Base-by-base conservation (phyloP, 2,329 filamentous ascomycete species). In the Colletotrichum sp. region DNA sequence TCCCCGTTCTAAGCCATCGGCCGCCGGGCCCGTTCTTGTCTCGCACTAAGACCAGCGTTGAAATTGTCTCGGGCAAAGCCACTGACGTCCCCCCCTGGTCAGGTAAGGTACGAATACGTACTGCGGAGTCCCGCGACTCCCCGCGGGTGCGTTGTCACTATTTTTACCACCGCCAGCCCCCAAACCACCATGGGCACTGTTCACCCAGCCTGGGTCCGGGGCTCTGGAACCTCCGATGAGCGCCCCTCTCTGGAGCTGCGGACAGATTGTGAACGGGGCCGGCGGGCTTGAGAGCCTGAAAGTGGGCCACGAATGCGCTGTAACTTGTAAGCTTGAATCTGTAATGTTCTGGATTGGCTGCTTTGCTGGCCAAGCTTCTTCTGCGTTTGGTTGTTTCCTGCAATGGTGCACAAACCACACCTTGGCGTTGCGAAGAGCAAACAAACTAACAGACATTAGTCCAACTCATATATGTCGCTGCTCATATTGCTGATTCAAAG, bases 161-260 rank as follows among this genome's bases (percentile, higher is more conserved):
- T 73, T 76, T 73, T 73, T 76, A 76, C 72, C 68, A 18, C 36
- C 21, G 52, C 44, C 9, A 44, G 66, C 66, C 52, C 52, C 69
- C 24, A 32, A 21, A 52, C n/a, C 44, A 52, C 44, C 0, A 21
- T n/a, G 44, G 2, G 44, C 44, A 52, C 44, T 52, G 44, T 52
- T 52, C 44, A 21, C n/a, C 44, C 2, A 21, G n/a, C 44, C 68
- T 52, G 68, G 68, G 57, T 63, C 68, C 55, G 57, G 68, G 68
- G 36, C 52, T 52, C 57, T 70, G 68, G 57, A 70, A 63, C 68
- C 34, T 49, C 68, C 55, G 57, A 68, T 49, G 63, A n/a, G 30
- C 26, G 18, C 32, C 60, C 32, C 44, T 49, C 44, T 64, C 30
- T 36, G 32, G 30, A 64, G 60, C 60, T 64, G 60, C 32, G 44